Conservation (phyloP, 108 stramenopile species). For the Cyclotella sp. region DNA sequence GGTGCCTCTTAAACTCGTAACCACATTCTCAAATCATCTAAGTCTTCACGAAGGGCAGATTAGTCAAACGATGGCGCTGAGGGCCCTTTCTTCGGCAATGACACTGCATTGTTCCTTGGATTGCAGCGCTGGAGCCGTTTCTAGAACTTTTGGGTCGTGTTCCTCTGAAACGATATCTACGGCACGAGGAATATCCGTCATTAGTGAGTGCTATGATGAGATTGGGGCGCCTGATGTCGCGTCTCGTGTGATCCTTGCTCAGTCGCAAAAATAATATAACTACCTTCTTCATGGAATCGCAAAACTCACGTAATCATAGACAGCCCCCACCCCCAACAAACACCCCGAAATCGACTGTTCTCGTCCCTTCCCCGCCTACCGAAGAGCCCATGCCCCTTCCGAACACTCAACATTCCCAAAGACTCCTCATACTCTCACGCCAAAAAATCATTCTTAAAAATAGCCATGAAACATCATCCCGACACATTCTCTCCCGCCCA, state of each 20-base stretch:
- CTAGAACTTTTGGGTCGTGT: too few species aligned
- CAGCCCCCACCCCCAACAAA: background rate
- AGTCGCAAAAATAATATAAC: background rate
- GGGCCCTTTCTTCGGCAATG: too few species aligned
- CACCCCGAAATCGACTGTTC: background rate
- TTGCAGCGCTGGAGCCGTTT: too few species aligned
- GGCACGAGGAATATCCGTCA: too few species aligned
- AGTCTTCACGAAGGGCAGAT: too few species aligned
- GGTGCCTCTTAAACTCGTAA: too few species aligned
- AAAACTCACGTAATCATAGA: background rate
- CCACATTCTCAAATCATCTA: too few species aligned
- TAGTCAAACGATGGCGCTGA: too few species aligned
- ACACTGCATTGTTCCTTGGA: too few species aligned
- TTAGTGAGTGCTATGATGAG: too few species aligned
- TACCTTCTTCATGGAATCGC: background rate
- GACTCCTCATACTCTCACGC: slow-evolving; percentile 64
- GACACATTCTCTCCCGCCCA: slow-evolving; percentile 53
- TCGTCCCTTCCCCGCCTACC: slow-evolving; percentile 6
- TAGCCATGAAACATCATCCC: slow-evolving; percentile 88
- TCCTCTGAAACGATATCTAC: too few species aligned
- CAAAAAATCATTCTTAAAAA: slow-evolving; percentile 80
- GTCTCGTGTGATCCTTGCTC: background rate
- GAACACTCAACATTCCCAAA: slow-evolving; percentile 58
- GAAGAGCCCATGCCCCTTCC: slow-evolving; percentile 56
- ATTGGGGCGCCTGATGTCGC: too few species aligned